Evolutionary conservation across 257 asterid genomes (phyloP).

Genomic region (Przewalskia tangutica): DNA sequence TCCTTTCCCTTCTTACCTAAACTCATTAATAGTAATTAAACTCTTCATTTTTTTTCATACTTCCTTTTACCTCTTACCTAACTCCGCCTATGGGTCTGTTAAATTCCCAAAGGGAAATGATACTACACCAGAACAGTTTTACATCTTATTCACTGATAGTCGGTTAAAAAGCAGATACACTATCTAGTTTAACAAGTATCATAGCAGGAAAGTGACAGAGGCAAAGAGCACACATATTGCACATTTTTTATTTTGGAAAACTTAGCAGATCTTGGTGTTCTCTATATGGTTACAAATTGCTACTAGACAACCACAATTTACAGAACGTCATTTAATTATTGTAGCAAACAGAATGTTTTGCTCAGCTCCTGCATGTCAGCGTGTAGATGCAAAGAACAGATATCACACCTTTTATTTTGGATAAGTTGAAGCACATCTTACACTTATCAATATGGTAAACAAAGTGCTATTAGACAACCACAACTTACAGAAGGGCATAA

Average conservation of each 20-base stretch:
- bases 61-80: background rate
- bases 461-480: background rate
- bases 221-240: background rate
- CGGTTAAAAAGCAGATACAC: background rate
- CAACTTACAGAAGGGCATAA: background rate
- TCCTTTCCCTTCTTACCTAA: background rate
- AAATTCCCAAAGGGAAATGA: background rate
- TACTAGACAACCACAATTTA: background rate
- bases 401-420: background rate
- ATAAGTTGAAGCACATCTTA: background rate
- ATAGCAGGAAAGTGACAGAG: background rate
- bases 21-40: background rate
- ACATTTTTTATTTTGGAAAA: no score
- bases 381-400: background rate
- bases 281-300: background rate
- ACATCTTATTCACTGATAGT: background rate
- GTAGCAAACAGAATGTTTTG: background rate
- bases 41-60: background rate
- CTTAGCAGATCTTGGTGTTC: background rate
- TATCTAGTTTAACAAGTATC: background rate
- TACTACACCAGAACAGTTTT: background rate
- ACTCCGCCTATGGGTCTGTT: background rate
- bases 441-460: background rate
- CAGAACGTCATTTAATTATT: background rate
- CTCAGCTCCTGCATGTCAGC: constrained; percentile 84